A percentile compares a stretch with the other conserved stretches of the same genome.
These are phyloP conservation scores for Cyclotella sp. DNA, from an alignment of 108 stramenopile species.

Conservation along the genomic window DNA sequence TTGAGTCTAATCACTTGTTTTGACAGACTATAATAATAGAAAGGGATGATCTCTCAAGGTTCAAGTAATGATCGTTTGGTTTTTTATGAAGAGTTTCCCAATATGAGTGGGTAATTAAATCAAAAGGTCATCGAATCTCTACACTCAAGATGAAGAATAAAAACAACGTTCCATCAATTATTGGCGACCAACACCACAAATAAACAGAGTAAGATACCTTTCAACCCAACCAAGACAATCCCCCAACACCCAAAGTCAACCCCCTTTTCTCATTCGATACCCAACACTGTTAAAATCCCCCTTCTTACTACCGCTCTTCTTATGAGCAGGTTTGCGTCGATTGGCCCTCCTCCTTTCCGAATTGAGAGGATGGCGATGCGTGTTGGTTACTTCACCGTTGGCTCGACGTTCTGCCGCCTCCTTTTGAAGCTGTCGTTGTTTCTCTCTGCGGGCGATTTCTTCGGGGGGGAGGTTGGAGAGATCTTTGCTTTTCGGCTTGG, in stretches of 20 bases:
- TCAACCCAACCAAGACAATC: too few species aligned
- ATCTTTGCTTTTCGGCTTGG: constrained; percentile 37
- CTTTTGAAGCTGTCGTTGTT: constrained; percentile 69
- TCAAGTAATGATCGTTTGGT: too few species aligned
- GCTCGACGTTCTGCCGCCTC: constrained; percentile 80
- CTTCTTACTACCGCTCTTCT: constrained; percentile 22
- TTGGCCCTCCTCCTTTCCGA: constrained; percentile 88
- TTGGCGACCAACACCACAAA: too few species aligned
- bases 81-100: too few species aligned
- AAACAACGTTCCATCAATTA: too few species aligned
- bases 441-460: constrained; percentile 77
- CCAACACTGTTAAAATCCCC: constrained; percentile 51
- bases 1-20: too few species aligned
- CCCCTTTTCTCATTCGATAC: constrained; percentile 46
- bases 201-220: too few species aligned
- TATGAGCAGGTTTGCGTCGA: constrained; percentile 67
- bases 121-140: too few species aligned
- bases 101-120: too few species aligned
- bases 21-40: too few species aligned
- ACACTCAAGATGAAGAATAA: too few species aligned
- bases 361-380: constrained; percentile 77
- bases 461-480: constrained; percentile 63
- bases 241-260: neutral
- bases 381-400: constrained; percentile 22
- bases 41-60: too few species aligned